A percentile compares a stretch with the other conserved stretches of the same genome.
These are phyloP conservation scores for Diutina rugosa DNA, from an alignment of 1,139 yeast genomes.

Conservation along the genomic window DNA sequence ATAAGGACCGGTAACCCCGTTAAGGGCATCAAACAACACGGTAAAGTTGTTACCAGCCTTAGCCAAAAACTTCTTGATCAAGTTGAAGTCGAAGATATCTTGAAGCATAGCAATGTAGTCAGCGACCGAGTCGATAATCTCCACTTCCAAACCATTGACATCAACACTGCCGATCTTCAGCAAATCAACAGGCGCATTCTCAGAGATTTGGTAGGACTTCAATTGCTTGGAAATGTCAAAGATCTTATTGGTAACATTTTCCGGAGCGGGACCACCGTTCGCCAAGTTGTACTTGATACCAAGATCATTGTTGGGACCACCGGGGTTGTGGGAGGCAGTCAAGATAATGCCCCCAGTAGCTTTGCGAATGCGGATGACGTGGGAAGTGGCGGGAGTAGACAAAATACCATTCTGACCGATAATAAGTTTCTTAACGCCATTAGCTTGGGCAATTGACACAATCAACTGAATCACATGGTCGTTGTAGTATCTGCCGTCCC, in stretches of 20 bases:
- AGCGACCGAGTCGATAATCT: conserved; percentile 69
- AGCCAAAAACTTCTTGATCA: conserved; percentile 60
- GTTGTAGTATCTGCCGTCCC: conserved; percentile 93
- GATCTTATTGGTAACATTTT: conserved; percentile 78
- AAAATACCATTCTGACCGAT: conserved; percentile 81
- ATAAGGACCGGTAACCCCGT: conserved; percentile 97
- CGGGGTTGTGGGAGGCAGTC: conserved; percentile 98
- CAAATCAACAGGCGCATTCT: conserved; percentile 52
- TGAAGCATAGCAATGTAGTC: conserved; percentile 74
- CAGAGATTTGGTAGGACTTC: conserved; percentile 42
- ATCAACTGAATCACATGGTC: conserved; percentile 72
- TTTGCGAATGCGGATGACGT: conserved; percentile 62
- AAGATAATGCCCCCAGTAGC: conserved; percentile 94
- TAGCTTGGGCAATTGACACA: conserved; percentile 77
- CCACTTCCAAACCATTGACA: conserved; percentile 46
- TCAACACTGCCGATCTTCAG: conserved; percentile 39
- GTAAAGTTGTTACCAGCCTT: conserved; percentile 42
- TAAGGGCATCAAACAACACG: conserved; percentile 78
- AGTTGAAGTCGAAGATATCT: conserved; percentile 75
- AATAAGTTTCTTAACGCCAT: conserved; percentile 75
- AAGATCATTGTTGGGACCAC: conserved; percentile 85
- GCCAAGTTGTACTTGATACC: conserved; percentile 93
- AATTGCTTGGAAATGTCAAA: conserved; percentile 56
- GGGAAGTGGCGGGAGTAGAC: conserved; percentile 94
- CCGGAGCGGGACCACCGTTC: conserved; percentile 99